phyloP scores from a whole-genome alignment of 2,329 filamentous ascomycete genomes.

The Didymellaceae sp. region DNA sequence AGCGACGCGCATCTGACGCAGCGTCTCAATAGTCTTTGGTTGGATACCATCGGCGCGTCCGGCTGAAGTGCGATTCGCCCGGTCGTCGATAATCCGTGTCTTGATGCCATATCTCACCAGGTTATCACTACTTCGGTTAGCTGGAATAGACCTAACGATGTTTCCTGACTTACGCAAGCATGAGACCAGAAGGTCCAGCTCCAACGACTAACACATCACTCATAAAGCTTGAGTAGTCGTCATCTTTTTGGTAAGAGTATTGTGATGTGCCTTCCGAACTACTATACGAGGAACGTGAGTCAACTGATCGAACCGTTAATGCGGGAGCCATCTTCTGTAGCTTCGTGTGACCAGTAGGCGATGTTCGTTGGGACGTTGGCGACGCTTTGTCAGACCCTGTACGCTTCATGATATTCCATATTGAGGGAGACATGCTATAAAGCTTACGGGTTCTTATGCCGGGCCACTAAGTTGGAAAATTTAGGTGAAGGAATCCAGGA shows the following conservation, averaged over 20 bases:
- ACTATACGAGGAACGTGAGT: slow-evolving; percentile 34
- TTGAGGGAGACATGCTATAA: slow-evolving; percentile 43
- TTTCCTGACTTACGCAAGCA: slow-evolving; percentile 47
- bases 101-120: slow-evolving; percentile 71
- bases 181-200: slow-evolving; percentile 52
- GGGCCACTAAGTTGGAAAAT: slow-evolving; percentile 36
- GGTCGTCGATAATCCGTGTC: slow-evolving; percentile 71
- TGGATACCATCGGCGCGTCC: slow-evolving; percentile 76
- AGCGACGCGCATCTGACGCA: slow-evolving; percentile 75
- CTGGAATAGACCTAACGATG: background rate
- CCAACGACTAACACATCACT: slow-evolving; percentile 52
- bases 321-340: slow-evolving; percentile 46
- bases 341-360: slow-evolving; percentile 27
- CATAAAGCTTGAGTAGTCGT: slow-evolving; percentile 43
- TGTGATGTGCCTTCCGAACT: slow-evolving; percentile 31
- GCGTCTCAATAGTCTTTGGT: slow-evolving; percentile 79
- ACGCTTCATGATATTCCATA: slow-evolving; percentile 47
- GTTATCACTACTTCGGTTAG: slow-evolving; percentile 52
- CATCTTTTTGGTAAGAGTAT: slow-evolving; percentile 23
- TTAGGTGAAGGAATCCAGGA: slow-evolving; percentile 31
- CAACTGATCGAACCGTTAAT: slow-evolving; percentile 30
- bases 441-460: slow-evolving; percentile 10
- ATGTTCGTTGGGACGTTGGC: slow-evolving; percentile 28
- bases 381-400: slow-evolving; percentile 21
- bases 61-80: slow-evolving; percentile 70